Evolutionary conservation across 805 yeast genomes (phyloP), one percentile per base, ranked within the genome.

Genomic region (Ogataea angusta): DNA sequence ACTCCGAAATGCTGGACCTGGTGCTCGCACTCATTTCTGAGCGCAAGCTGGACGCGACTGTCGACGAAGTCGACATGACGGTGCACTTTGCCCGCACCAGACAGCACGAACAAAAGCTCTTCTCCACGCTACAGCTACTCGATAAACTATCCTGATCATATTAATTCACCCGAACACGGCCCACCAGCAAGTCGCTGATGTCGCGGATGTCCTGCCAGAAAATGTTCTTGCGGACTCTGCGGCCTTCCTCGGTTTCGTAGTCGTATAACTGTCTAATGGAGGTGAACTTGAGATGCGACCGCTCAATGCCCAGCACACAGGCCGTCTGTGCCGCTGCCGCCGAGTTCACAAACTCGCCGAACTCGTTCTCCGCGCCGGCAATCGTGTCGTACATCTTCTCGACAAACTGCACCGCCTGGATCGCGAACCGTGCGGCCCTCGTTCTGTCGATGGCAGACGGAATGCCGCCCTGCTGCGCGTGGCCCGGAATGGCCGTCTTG

Each of bases 171-270:
- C 49, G 57, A 10, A 60, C 72, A 64, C 95, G 78, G 28, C 91
- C 93, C 29, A 84, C 95, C 61, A 91, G 70, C 65, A 80, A 82
- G 68, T 89, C 95, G 42, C 91, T 85, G 59, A 86, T 76, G 36
- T 81, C 83, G 57, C 95, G 75, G 37, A 82, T 69, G 22, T 71
- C 71, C 35, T 73, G 70, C 99, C 99, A 93, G 65, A 85, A 88
- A 36, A 89, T 82, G 43, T 71, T 67, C 70, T 86, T 89, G 54
- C 98, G 95, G 77, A 93, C 82, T 72, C 99, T 83, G 63, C 70
- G 77, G 16, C 66, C 70, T 26, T 85, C 62, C 53, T 86, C 88
- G 13, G 98, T 88, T 66, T 93, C 98, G 59, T 70, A 82, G 59
- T 90, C 95, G 66, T 85, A 90, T 50, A 91, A 72, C 45, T 74